These are phyloP conservation scores for Rhexocercosporidium sp. DNA, from an alignment of 2,329 filamentous ascomycete genomes.

Conservation along the genomic window DNA sequence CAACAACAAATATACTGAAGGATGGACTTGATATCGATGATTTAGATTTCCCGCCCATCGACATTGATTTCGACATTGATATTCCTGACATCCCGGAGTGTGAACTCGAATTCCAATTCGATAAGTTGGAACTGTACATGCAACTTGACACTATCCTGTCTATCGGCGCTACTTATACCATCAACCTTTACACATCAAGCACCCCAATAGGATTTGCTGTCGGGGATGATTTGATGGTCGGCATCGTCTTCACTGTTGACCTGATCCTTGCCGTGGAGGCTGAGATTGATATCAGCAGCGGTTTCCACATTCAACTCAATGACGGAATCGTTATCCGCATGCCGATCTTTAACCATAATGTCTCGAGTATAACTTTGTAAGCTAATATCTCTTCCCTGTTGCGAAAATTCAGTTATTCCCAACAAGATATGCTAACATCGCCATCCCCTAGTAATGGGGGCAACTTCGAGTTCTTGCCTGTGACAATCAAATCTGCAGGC, in stretches of 20 bases:
- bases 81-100: constrained; percentile 50
- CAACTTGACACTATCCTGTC: constrained; percentile 51
- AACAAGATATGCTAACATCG: neutral
- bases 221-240: constrained; percentile 48
- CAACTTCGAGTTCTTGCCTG: constrained; percentile 61
- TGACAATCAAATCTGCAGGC: constrained; percentile 53
- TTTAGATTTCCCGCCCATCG: constrained; percentile 44
- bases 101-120: constrained; percentile 53
- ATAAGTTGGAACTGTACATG: constrained; percentile 58
- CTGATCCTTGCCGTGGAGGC: constrained; percentile 55
- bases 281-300: constrained; percentile 55
- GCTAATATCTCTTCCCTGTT: constrained; percentile 33
- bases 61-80: constrained; percentile 52
- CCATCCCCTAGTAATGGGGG: constrained; percentile 51
- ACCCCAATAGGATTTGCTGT: constrained; percentile 50
- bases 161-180: constrained; percentile 50
- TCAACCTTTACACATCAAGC: constrained; percentile 55
- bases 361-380: constrained; percentile 56
- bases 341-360: constrained; percentile 54
- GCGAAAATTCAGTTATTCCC: neutral
- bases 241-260: constrained; percentile 55
- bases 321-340: constrained; percentile 55
- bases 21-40: constrained; percentile 39
- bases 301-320: constrained; percentile 60
- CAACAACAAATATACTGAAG: constrained; percentile 26